These are phyloP conservation scores for Ambrosiella xylebori DNA, from an alignment of 2,329 filamentous ascomycete genomes.

Conservation along the genomic window DNA sequence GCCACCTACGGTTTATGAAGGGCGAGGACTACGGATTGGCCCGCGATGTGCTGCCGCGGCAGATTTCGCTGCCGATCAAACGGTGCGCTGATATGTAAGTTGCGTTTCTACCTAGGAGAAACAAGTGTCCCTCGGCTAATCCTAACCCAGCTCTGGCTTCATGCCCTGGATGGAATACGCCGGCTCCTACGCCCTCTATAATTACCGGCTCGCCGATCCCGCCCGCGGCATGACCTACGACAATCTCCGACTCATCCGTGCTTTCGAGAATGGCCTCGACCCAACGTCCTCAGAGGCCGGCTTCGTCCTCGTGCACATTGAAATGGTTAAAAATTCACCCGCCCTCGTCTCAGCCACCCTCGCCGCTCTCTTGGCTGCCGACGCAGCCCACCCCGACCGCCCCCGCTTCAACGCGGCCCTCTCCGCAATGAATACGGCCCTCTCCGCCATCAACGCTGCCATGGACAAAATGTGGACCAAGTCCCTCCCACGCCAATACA, in stretches of 20 bases:
- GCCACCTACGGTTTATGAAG: slow-evolving; percentile 55
- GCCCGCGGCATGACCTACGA: slow-evolving; percentile 39
- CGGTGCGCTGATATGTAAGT: slow-evolving; percentile 73
- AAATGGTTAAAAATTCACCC: slow-evolving; percentile 82
- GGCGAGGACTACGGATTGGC: slow-evolving; percentile 65
- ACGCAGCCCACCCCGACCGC: slow-evolving; percentile 23
- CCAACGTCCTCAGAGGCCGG: slow-evolving; percentile 78
- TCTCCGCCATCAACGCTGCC: slow-evolving; percentile 42
- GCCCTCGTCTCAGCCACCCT: slow-evolving; percentile 58
- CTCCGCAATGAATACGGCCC: slow-evolving; percentile 40
- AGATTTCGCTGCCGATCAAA: slow-evolving; percentile 66
- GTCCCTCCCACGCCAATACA: slow-evolving; percentile 69
- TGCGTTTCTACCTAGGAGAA: background rate
- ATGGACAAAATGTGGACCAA: slow-evolving; percentile 91
- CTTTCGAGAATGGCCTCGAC: slow-evolving; percentile 80
- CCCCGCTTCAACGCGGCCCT: slow-evolving; percentile 47
- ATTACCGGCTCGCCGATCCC: slow-evolving; percentile 45
- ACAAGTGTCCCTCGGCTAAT: background rate
- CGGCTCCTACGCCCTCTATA: slow-evolving; percentile 51
- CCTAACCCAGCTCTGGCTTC: slow-evolving; percentile 41
- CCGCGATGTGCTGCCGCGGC: slow-evolving; percentile 52
- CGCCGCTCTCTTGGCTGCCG: slow-evolving; percentile 41
- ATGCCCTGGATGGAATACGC: slow-evolving; percentile 86
- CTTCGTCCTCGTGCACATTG: slow-evolving; percentile 88
- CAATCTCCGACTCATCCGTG: slow-evolving; percentile 70